Base-by-base conservation (phyloP, 139 green algal species). In the Spirogloea muscicola region DNA sequence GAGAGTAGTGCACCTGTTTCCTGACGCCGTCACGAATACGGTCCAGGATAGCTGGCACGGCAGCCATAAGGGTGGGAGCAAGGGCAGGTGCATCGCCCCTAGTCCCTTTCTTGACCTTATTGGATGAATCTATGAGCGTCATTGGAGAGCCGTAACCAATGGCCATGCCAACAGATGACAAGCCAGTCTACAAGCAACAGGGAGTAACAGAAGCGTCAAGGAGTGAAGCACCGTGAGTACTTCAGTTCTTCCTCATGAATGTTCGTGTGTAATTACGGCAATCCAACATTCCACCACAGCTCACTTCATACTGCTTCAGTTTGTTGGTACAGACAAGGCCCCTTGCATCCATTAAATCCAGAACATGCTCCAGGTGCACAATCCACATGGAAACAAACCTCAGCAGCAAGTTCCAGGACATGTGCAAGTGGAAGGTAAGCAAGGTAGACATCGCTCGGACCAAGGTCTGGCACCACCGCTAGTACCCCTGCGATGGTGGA, bases 351-450 rank as follows among this genome's bases (percentile, higher is more conserved):
- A n/a, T n/a, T n/a, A n/a, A n/a, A n/a, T n/a, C n/a, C n/a, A n/a
- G n/a, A n/a, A n/a, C n/a, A n/a, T n/a, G n/a, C n/a, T n/a, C n/a
- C n/a, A n/a, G n/a, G n/a, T n/a, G n/a, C n/a, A n/a, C n/a, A n/a
- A n/a, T n/a, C n/a, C n/a, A n/a, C n/a, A n/a, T n/a, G n/a, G n/a
- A n/a, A n/a, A n/a, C n/a, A n/a, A n/a, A 79, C 70, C 70, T 86
- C 80, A 27, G 77, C 77, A 61, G 68, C 60, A 16, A 86, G 68
- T 65, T 80, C 80, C 42, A 86, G 58, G 27, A 85, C 60, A 65
- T 84, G 80, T 0, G 80, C 80, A 31, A 86, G 69, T 18, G 80
- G 80, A 33, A 86, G 62, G 46, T 84, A 86, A 0, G 80, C 77
- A 4, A 86, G 18, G 57, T 86, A 86, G 13, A 85, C 68, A 31